phyloP scores from a whole-genome alignment of 306 rosid genomes.

The Morella rubra region DNA sequence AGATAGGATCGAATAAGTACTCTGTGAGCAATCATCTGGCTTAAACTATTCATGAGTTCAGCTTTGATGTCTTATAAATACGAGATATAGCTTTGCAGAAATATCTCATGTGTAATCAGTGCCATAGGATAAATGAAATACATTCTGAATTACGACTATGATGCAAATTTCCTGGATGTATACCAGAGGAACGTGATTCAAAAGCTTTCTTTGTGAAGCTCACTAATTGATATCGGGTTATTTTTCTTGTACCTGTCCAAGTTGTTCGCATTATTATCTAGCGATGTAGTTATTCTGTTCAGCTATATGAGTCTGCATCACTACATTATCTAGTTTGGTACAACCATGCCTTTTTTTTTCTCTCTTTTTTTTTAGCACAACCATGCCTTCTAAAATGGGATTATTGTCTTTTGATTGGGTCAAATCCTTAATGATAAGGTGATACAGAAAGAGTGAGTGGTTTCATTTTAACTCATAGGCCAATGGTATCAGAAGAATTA shows the following conservation, averaged over 20 bases:
- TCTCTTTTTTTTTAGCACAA: too few relatives aligned
- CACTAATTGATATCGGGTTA: not conserved
- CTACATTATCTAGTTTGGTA: not conserved
- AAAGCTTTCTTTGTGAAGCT: not conserved
- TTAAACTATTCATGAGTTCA: slow-evolving; percentile 6
- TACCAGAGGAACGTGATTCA: not conserved
- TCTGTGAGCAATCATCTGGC: slow-evolving; percentile 50
- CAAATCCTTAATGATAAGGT: too few relatives aligned
- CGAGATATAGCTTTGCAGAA: not conserved
- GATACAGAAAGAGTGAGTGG: not conserved
- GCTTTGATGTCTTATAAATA: not conserved
- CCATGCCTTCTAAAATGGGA: too few relatives aligned
- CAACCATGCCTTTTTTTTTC: not conserved
- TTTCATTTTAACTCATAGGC: not conserved
- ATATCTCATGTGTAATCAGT: slow-evolving; percentile 10
- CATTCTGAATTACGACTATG: not conserved
- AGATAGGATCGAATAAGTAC: slow-evolving; percentile 92
- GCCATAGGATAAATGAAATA: not conserved
- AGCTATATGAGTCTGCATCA: not conserved
- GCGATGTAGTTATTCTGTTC: not conserved
- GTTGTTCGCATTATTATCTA: not conserved
- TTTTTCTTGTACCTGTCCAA: not conserved
- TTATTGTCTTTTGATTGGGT: too few relatives aligned
- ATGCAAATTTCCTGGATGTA: not conserved
- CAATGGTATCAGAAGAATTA: too few relatives aligned